Evolutionary conservation across 495 filamentous ascomycete species (phyloP), one percentile per base, ranked within the genome.

Genomic region (Bathelium albidoporum): DNA sequence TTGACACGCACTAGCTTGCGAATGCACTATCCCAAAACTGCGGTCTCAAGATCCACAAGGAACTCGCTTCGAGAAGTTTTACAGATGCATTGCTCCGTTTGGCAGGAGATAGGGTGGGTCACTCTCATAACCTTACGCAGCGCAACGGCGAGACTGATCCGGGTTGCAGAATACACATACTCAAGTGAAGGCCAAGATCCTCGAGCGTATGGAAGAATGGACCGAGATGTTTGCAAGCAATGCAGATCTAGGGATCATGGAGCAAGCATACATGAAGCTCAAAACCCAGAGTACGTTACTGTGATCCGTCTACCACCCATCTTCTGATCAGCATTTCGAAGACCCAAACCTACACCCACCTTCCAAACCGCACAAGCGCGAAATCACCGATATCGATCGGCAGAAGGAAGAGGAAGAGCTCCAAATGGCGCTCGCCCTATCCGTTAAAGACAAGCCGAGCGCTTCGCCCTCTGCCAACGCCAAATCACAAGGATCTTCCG

Each of bases 331-430:
- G 20, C 16, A 16, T 29, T 24, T 10, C 20, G 24, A 55, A 86
- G 94, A 97, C 76, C 94, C 94, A 14, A 95, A 90, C 60, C 75
- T 98, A 24, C 89, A 95, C 61, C 88, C 95, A 14, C 94, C 94
- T 0, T 94, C 90, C 41, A 94, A 94, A 68, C 94, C 94, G 2
- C 87, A 85, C 62, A 98, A 98, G 79, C 86, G 85, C 45, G 84
- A 89, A 70, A 93, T 98, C 60, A 96, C 93, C 43, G 88, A 93
- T 32, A 55, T 87, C 45, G 94, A 98, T 76, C 84, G 95, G 59
- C 88, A 90, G 75, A 97, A 95, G 74, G 94, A 98, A 70, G 94
- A 98, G 65, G 95, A 97, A 59, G 94, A 98, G 75, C 76, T 98
- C 22, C 95, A 97, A 73, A 96, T 96, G 88, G 94, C 94, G 11